Evolutionary conservation across 2,329 filamentous ascomycete species (phyloP), one percentile per base, ranked within the genome.

Genomic region (Pestalotiopsis fici): DNA sequence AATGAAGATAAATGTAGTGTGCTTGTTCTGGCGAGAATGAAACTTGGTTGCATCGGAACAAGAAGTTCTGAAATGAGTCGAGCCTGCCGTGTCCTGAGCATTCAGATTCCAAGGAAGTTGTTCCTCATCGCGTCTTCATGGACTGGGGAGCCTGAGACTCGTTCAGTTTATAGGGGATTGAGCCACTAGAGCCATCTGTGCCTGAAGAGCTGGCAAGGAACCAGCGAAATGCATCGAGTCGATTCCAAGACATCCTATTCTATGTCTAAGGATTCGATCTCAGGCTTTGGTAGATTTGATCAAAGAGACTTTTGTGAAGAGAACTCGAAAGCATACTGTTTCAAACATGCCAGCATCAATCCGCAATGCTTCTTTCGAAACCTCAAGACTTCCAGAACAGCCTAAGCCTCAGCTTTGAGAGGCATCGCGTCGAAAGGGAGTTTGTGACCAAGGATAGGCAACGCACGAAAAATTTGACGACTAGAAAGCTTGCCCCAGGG

Each of bases 221-320:
- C 12, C 21, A 9, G 21, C 37, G n/a, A 4, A 62, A n/a, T 28
- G 23, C 43, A 25, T 62, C 59, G 59, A 62, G 37, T 62, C 59
- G 59, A 62, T 62, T 62, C 59, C 59, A 62, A 62, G 59, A 62
- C 59, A 62, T 27, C 59, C 18, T 27, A 21, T 50, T 12, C 9
- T 11, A 60, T 60, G 31, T 37, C 21, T 60, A 27, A 60, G 21
- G 27, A 60, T 60, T 39, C 57, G 57, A 60, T 21, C 3, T 28
- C 28, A 37, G 28, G 25, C 31, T 35, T 35, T 35, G 31, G 31
- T 28, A 37, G 37, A 25, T 13, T 12, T 28, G n/a, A 37, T 31
- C 25, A 37, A 60, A 31, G 27, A 21, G 31, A 50, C 18, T 23
- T 13, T 4, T 37, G 18, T 31, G n/a, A 35, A 60, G 12, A 37